Conservation (phyloP, 768 basidiomycete species). For the Lentinula boryana region DNA sequence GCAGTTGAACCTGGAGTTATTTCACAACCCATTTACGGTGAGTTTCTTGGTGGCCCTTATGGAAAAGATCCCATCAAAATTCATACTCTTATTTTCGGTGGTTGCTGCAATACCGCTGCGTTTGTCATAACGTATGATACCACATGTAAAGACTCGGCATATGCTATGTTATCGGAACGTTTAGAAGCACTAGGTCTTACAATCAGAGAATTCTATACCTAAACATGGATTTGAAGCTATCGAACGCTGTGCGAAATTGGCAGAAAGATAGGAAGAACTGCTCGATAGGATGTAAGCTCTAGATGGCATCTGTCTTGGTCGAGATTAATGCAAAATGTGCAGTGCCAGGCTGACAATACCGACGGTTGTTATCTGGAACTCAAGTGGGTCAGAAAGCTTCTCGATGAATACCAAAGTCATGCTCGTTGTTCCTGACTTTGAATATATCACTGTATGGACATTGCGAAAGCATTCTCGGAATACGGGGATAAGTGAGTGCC, state of each 20-base stretch:
- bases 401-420: slow-evolving; percentile 10
- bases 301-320: background rate
- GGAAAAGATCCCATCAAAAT: slow-evolving; percentile 18
- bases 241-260: background rate
- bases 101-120: slow-evolving; percentile 23
- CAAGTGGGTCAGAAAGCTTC: slow-evolving; percentile 14
- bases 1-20: slow-evolving; percentile 22
- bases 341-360: slow-evolving; percentile 6
- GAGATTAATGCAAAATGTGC: background rate
- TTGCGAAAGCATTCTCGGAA: slow-evolving; percentile 9
- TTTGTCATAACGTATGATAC: slow-evolving; percentile 19
- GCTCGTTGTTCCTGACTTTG: slow-evolving; percentile 13
- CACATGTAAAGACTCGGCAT: slow-evolving; percentile 14
- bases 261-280: background rate
- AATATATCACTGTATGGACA: background rate
- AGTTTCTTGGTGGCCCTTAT: background rate
- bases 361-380: slow-evolving; percentile 15
- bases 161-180: slow-evolving; percentile 18
- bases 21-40: background rate
- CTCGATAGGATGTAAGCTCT: background rate
- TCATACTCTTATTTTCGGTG: slow-evolving; percentile 20
- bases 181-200: slow-evolving; percentile 17
- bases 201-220: background rate
- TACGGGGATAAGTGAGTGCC: slow-evolving; percentile 16
- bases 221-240: background rate